Base-by-base conservation (phyloP, 2,329 filamentous ascomycete genomes). In the Aspergillus sp. region DNA sequence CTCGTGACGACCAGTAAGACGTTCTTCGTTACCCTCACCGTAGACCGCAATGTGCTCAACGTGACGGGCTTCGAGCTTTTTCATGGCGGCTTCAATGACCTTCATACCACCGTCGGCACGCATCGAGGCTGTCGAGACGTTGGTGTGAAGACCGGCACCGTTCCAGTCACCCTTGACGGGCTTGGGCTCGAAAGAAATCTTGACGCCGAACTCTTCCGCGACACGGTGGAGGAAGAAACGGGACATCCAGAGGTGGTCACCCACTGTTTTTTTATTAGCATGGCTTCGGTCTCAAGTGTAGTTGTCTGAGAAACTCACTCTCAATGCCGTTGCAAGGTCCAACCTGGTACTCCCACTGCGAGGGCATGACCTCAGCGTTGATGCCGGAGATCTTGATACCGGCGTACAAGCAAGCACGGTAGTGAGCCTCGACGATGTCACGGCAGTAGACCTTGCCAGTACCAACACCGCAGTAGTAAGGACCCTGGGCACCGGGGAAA, bases 291-390 rank as follows among this genome's bases (percentile, higher is more conserved):
- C 35, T 12, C 10, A 12, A 10, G 13, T 30, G 9, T 22, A 7
- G 7, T 22, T 4, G 15, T 17, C 39, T 15, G 44, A 43, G 35
- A 30, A 46, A 77, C 82, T 74, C 72, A 88, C 85, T 86, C 69
- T 84, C 77, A 62, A 96, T 96, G 55, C 90, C 91, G 47, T 77
- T 72, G 74, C 88, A 95, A 55, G 91, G 91, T 49, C 91, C 91
- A 63, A 96, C 88, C 71, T 96, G 91, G 83, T 88, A 96, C 73
- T 97, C 91, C 91, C 91, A 97, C 74, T 96, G 91, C 52, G 87
- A 90, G 55, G 90, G 87, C 88, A 96, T 95, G 66, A 98, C 93
- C 81, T 98, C 93, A 58, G 93, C 93, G 74, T 98, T 98, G 77
- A 93, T 97, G 66, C 93, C 93, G 22, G 90, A 95, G 73, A 98